phyloP scores from a whole-genome alignment of 352 stramenopile genomes.

The Phytopythium litorale region DNA sequence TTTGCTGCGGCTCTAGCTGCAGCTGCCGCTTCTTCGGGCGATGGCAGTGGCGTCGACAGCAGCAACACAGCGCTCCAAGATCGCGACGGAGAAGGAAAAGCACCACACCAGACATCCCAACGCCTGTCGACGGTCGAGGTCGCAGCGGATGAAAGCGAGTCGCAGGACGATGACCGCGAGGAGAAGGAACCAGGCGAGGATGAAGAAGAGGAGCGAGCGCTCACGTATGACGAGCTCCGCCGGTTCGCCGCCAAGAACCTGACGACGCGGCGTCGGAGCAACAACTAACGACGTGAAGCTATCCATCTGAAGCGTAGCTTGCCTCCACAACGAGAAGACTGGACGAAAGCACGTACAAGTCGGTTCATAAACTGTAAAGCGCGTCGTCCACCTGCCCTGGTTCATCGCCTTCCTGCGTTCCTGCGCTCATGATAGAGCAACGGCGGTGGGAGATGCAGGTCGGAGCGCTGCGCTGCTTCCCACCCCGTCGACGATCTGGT shows the following conservation, averaged over 20 bases:
- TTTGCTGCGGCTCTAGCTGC: constrained; percentile 27
- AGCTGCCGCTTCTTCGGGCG: constrained; percentile 2
- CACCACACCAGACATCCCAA: neutral
- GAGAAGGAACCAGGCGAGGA: constrained; percentile 28
- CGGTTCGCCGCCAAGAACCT: constrained; percentile 55
- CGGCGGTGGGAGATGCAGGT: neutral
- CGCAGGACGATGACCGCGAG: constrained; percentile 1
- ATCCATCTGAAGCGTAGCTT: neutral
- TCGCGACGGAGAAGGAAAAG: neutral
- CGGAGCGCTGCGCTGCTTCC: neutral
- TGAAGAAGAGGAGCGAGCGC: constrained; percentile 63
- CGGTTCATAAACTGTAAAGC: constrained; percentile 1
- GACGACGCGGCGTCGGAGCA: constrained; percentile 12
- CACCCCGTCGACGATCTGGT: constrained; percentile 7
- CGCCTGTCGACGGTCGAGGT: neutral
- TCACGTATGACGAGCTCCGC: constrained; percentile 73
- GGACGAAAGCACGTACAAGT: neutral
- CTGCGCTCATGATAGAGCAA: neutral
- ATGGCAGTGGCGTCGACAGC: neutral
- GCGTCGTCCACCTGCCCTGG: neutral
- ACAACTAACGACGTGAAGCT: neutral
- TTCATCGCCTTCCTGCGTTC: neutral
- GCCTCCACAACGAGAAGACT: neutral
- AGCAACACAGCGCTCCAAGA: neutral
- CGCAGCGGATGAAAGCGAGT: constrained; percentile 12